Base-by-base conservation (phyloP, 176 grass and related monocot species). In the Hordeum vulgare region DNA sequence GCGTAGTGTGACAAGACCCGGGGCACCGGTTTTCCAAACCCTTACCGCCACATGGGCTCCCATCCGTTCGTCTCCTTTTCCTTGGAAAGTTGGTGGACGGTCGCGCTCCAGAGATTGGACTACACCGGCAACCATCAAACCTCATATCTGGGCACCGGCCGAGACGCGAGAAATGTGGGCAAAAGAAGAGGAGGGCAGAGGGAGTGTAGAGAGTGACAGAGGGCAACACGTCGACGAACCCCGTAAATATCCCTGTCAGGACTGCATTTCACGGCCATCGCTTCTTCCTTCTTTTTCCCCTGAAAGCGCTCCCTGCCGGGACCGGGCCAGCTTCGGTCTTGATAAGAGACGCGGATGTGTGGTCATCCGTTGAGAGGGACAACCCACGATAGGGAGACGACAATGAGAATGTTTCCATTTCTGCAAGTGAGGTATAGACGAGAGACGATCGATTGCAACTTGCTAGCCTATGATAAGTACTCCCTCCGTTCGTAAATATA, bases 41-140 rank as follows among this genome's bases (percentile, higher is more conserved):
- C 53, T 21, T 56, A 9, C 51, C 51, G 2, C 51, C 51, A 21
- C 51, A 54, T 21, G 51, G 18, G 8, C 3, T 21, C 2, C 51
- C 7, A 56, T 56, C 51, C 51, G 18, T 56, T 47, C 61, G 34
- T 18, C 2, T 9, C 21, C 77, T 29, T 68, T 66, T 68, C 21
- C 21, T 33, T 33, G 13, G 17, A 24, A 18, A 61, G 79, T 53
- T 77, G 79, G 72, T 82, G 62, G 51, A 28, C 6, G 37, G 79
- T 87, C 51, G 60, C 15, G 13, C 36, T 42, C 47, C 58, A 11
- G 20, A 20, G 85, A 86, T 21, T 68, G 71, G 71, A 69, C 70
- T 12, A 9, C 34, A 20, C 68, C 21, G 25, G 42, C 67, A 80
- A 1, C 45, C 47, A 76, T 87, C 58, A 61, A 15, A 6, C 49